Conservation (phyloP, 179 eudicot species). For the Patellifolia procumbens region DNA sequence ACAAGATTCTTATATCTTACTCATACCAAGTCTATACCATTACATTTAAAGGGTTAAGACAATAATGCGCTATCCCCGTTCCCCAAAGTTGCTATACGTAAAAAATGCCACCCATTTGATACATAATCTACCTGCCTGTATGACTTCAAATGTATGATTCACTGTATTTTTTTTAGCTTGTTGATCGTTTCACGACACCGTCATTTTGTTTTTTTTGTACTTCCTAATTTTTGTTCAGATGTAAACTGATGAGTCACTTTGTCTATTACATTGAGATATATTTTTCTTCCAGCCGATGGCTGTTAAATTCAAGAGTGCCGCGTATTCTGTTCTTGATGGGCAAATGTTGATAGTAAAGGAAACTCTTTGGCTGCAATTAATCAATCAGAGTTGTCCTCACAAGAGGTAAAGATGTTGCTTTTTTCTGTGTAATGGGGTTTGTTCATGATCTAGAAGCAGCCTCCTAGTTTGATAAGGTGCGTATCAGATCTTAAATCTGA, state of each 20-base stretch:
- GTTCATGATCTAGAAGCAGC: conserved; percentile 6
- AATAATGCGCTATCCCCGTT: conserved; percentile 1
- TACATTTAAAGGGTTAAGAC: not conserved
- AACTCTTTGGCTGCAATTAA: not conserved
- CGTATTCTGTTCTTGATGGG: not conserved
- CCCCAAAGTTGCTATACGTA: conserved; percentile 10
- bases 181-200: not conserved
- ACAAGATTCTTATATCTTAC: conserved; percentile 10
- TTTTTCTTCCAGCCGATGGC: not conserved
- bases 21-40: conserved; percentile 20
- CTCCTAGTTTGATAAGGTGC: not conserved
- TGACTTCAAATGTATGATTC: conserved; percentile 7
- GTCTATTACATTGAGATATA: not conserved
- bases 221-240: not conserved
- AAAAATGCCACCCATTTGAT: conserved; percentile 8
- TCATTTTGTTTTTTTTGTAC: conserved; percentile 4
- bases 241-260: conserved; percentile 1
- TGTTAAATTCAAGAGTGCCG: not conserved
- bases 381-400: not conserved
- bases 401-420: not conserved
- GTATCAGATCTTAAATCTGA: not conserved
- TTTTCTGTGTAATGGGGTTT: not conserved
- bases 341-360: not conserved
- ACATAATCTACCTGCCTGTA: not conserved
- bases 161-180: conserved; percentile 9